phyloP scores from a whole-genome alignment of 83 land plant genomes.

The Diphasiastrum complanatum region DNA sequence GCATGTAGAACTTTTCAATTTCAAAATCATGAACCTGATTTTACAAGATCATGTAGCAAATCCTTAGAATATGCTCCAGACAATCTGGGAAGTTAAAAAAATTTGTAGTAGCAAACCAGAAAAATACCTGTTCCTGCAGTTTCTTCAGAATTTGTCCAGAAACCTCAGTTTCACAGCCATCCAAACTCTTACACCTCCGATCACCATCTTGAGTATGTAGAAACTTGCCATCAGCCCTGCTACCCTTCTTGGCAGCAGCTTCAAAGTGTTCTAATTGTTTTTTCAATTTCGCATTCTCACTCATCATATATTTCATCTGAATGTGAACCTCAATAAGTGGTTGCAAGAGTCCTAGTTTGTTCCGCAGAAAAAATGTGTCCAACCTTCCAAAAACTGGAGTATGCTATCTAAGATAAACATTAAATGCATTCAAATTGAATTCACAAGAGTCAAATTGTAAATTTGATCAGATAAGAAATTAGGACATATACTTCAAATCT shows the following conservation, averaged over 20 bases:
- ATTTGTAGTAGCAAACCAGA: background rate
- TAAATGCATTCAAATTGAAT: background rate
- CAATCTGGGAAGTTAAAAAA: background rate
- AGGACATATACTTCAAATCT: slow-evolving; percentile 8
- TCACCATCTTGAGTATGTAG: slow-evolving; percentile 1
- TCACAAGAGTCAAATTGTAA: background rate
- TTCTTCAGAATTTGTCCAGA: background rate
- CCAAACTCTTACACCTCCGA: slow-evolving; percentile 25
- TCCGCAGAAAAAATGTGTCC: background rate
- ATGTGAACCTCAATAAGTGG: background rate
- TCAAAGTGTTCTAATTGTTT: slow-evolving; percentile 14
- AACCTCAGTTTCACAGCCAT: slow-evolving; percentile 11
- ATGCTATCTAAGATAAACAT: background rate
- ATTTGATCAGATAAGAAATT: slow-evolving; percentile 1
- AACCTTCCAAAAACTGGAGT: background rate
- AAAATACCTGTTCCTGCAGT: slow-evolving; percentile 22
- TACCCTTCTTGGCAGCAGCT: slow-evolving; percentile 13
- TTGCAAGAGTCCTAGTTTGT: background rate
- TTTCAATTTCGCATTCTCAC: slow-evolving; percentile 24
- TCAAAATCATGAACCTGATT: slow-evolving; percentile 24
- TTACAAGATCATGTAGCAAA: background rate
- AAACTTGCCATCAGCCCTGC: slow-evolving; percentile 6
- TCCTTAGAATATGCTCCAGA: background rate
- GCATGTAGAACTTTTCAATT: slow-evolving; percentile 32
- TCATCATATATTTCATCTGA: slow-evolving; percentile 17